Evolutionary conservation across 306 rosid species (phyloP).

Genomic region (Acacia melanoxylon): DNA sequence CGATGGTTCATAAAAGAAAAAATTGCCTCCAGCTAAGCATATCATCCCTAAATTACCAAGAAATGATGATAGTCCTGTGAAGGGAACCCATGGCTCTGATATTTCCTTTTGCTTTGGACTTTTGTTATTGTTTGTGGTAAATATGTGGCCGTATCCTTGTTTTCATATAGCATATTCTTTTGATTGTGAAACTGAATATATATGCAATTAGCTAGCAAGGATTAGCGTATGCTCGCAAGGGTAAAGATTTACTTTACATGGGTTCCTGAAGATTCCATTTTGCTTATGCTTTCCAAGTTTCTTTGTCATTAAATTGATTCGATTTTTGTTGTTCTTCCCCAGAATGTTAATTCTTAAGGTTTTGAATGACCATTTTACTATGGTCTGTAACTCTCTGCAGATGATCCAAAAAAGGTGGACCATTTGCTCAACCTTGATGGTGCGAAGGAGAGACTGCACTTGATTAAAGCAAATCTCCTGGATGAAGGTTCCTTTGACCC

Average conservation of each 20-base stretch:
- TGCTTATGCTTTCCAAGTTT: not conserved
- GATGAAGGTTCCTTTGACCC: constrained; percentile 17
- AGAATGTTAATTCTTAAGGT: not conserved
- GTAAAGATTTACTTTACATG: not conserved
- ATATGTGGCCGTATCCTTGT: not conserved
- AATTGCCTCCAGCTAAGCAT: not conserved
- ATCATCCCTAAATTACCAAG: not conserved
- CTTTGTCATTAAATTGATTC: not conserved
- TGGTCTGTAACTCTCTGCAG: not conserved
- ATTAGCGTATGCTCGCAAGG: not conserved
- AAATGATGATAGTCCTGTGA: not conserved
- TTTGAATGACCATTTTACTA: not conserved
- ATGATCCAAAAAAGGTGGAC: constrained; percentile 18
- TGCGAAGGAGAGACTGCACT: constrained; percentile 18
- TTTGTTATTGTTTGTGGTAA: not conserved
- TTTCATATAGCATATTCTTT: not conserved
- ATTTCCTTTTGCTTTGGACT: not conserved
- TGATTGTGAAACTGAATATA: not conserved
- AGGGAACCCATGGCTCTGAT: not conserved
- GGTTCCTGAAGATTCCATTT: not conserved
- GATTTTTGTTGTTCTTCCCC: not conserved
- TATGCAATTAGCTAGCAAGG: not conserved
- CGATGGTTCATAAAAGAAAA: not conserved
- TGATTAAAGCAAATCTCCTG: constrained; percentile 11
- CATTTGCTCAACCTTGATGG: constrained; percentile 16